Conservation (phyloP, 768 basidiomycete species). For the Termitomyces sp. region DNA sequence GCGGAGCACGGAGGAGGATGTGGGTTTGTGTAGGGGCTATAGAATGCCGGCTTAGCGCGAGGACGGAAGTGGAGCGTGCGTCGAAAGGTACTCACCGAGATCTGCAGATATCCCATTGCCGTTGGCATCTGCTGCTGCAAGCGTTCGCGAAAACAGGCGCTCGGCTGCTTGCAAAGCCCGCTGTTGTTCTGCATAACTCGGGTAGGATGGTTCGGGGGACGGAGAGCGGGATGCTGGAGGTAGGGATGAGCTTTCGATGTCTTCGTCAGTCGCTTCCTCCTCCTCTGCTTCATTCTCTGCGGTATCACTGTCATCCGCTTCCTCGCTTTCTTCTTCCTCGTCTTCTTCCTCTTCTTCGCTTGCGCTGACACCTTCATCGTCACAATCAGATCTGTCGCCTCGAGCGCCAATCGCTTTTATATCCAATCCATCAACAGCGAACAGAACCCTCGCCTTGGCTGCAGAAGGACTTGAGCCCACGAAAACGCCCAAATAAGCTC, state of each 20-base stretch:
- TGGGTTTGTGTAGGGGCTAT: conserved; percentile 42
- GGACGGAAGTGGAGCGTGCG: neutral
- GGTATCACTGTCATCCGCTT: neutral
- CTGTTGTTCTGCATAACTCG: conserved; percentile 19
- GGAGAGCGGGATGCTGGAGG: conserved; percentile 9
- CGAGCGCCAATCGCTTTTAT: conserved; percentile 35
- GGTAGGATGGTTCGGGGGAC: conserved; percentile 1
- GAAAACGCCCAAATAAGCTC: conserved; percentile 54
- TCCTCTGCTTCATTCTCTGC: conserved; percentile 8
- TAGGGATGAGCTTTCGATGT: neutral
- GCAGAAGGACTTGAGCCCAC: conserved; percentile 62
- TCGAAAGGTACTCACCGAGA: conserved; percentile 17
- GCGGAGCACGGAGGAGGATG: conserved; percentile 38
- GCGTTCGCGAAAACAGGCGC: conserved; percentile 26
- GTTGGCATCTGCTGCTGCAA: conserved; percentile 23
- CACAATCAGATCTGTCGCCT: conserved; percentile 20
- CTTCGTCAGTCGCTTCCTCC: conserved; percentile 3
- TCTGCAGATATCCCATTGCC: conserved; percentile 24
- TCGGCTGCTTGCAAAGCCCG: conserved; percentile 24
- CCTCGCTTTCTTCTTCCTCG: conserved; percentile 12
- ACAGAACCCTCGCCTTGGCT: conserved; percentile 54
- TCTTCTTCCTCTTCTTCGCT: conserved; percentile 12
- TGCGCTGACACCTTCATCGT: conserved; percentile 14
- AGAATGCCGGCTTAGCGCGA: neutral
- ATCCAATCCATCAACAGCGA: conserved; percentile 62